Evolutionary conservation across 495 filamentous ascomycete genomes (phyloP), one percentile per base, ranked within the genome.

Genomic region (Symbiotaphrina buchneri): DNA sequence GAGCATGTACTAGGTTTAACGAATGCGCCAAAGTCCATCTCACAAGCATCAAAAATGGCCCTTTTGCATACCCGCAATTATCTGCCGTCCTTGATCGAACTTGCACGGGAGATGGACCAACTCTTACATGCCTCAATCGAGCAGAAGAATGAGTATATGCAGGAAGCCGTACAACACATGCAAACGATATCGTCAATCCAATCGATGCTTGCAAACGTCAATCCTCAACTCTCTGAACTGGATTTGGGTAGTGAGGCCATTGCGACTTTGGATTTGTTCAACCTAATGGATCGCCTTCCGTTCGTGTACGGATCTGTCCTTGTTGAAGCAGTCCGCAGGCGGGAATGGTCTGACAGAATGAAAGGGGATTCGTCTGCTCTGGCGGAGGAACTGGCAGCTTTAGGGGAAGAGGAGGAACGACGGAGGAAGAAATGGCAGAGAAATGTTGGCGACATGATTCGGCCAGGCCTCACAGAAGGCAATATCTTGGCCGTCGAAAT

Each of bases 381-480:
- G 19, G 78, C 80, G 5, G 84, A 95, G 45, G 87, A 94, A 40
- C 77, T 94, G 61, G 79, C 81, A 10, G 52, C 75, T 15, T 75
- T 85, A 39, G 74, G 77, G 44, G 85, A 94, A 33, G 85, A 94
- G 47, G 90, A 99, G 44, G 61, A 75, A 42, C 75, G 79, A 39
- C 67, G 87, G 18, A 61, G 87, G 24, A 79, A 77, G 45, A 87
- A 77, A 40, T 97, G 90, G 90, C 53, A 81, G 36, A 87, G 84
- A 40, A 71, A 56, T 27, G 74, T 83, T 39, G 79, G 71, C 1
- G 45, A 52, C 30, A 35, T 59, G 14, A 39, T 68, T 10, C 55
- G 52, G 20, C 45, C 70, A 24, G 63, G 68, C 3, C 56, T 60
- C n/a, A 46, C 64, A 10, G 64, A 74, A 22, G 64, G 67, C 30